Evolutionary conservation across 352 stramenopile genomes (phyloP).

Genomic region (Globisporangium barbulae): DNA sequence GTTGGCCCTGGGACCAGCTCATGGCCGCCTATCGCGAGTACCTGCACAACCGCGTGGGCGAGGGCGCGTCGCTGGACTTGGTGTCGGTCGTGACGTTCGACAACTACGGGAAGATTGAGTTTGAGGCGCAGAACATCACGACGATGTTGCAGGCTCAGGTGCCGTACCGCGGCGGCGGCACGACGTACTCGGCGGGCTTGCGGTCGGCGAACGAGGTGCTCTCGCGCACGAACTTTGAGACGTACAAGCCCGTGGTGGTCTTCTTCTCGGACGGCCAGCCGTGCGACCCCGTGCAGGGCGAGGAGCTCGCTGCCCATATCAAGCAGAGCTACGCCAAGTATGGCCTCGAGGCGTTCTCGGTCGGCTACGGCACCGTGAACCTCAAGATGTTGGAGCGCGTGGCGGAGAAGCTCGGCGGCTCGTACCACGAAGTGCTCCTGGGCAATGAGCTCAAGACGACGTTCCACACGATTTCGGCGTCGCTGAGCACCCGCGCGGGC

Average conservation of each 20-base stretch:
- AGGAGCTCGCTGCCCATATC: conserved; percentile 56
- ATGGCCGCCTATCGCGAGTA: conserved; percentile 59
- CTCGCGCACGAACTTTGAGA: conserved; percentile 55
- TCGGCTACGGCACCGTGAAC: conserved; percentile 75
- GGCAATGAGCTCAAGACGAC: conserved; percentile 70
- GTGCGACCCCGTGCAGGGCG: conserved; percentile 34
- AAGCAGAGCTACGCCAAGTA: conserved; percentile 53
- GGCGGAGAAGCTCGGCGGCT: conserved; percentile 47
- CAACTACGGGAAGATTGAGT: conserved; percentile 33
- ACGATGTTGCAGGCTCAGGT: conserved; percentile 27
- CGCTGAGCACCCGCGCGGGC: conserved; percentile 51
- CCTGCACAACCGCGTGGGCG: conserved; percentile 58
- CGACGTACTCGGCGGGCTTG: conserved; percentile 49
- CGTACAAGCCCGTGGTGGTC: conserved; percentile 63
- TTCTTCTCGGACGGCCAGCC: conserved; percentile 82
- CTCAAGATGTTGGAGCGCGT: conserved; percentile 53
- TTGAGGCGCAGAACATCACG: conserved; percentile 53
- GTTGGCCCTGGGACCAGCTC: conserved; percentile 54
- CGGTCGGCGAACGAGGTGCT: conserved; percentile 61
- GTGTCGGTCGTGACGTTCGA: conserved; percentile 79
- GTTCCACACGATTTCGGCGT: conserved; percentile 74
- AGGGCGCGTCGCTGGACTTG: conserved; percentile 50
- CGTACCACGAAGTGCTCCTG: conserved; percentile 57
- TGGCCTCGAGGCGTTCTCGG: conserved; percentile 52
- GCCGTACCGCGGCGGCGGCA: conserved; percentile 41